A percentile compares a stretch with the other conserved stretches of the same genome.
phyloP scores from a whole-genome alignment of 2,329 filamentous ascomycete genomes.

The Chrysoporthe puriensis region DNA sequence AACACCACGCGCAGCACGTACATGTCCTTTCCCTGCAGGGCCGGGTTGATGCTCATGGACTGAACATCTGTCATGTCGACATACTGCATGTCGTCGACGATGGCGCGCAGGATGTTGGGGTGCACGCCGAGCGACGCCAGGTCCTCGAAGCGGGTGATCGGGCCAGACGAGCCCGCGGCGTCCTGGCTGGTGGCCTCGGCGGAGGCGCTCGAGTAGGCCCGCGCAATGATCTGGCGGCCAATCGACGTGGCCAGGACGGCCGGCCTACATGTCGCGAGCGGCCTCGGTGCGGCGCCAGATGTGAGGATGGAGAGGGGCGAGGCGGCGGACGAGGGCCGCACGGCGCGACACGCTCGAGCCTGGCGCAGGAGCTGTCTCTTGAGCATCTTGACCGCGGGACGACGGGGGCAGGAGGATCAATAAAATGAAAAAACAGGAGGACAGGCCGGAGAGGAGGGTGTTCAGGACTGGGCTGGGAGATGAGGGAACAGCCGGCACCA shows the following conservation, averaged over 20 bases:
- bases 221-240: constrained; percentile 21
- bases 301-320: constrained; percentile 21
- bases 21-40: constrained; percentile 81
- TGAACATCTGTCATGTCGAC: constrained; percentile 93
- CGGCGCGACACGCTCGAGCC: constrained; percentile 25
- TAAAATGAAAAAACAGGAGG: no score
- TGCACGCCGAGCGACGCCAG: constrained; percentile 59
- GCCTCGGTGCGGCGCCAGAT: constrained; percentile 15
- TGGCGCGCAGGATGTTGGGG: constrained; percentile 64
- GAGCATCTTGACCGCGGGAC: constrained; percentile 24
- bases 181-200: constrained; percentile 23
- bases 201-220: constrained; percentile 31
- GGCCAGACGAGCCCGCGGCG: constrained; percentile 31
- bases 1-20: constrained; percentile 49
- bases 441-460: background rate
- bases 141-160: constrained; percentile 48
- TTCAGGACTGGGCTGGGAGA: background rate
- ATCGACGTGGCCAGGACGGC: constrained; percentile 21
- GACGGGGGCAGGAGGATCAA: background rate
- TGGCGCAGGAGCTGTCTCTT: constrained; percentile 29
- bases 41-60: constrained; percentile 77
- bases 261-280: constrained; percentile 17
- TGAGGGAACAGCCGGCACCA: background rate
- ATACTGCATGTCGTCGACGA: constrained; percentile 75
- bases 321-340: constrained; percentile 23